phyloP scores from a whole-genome alignment of 2,329 filamentous ascomycete species.

The Phoma sp. region DNA sequence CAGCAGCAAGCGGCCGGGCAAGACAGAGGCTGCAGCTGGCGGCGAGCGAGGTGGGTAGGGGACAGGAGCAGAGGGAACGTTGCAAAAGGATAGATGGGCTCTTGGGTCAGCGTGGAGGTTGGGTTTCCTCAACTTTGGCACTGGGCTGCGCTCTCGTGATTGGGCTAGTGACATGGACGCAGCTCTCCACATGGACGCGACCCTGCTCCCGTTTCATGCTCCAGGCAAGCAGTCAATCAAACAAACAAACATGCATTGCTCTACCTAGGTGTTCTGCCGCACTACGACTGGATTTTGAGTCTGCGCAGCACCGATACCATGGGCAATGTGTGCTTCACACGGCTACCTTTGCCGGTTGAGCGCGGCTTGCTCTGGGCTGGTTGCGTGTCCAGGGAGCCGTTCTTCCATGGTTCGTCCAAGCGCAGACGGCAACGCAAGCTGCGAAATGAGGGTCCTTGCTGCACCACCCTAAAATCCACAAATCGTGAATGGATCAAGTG shows the following conservation, averaged over 20 bases:
- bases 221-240: background rate
- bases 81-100: slow-evolving; percentile 18
- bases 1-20: slow-evolving; percentile 3
- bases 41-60: background rate
- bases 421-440: slow-evolving; percentile 13
- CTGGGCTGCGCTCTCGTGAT: slow-evolving; percentile 17
- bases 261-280: too few relatives aligned
- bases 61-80: background rate
- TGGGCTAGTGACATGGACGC: slow-evolving; percentile 14
- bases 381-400: slow-evolving; percentile 4
- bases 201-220: slow-evolving; percentile 18
- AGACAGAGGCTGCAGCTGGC: slow-evolving; percentile 3
- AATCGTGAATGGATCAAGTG: background rate
- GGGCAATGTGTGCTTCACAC: background rate
- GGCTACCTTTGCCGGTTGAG: slow-evolving; percentile 9
- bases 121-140: slow-evolving; percentile 19
- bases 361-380: slow-evolving; percentile 5
- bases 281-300: background rate
- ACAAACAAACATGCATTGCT: too few relatives aligned
- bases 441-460: slow-evolving; percentile 16
- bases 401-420: slow-evolving; percentile 8
- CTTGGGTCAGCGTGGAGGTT: slow-evolving; percentile 17
- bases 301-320: background rate
- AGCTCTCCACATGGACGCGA: slow-evolving; percentile 18
- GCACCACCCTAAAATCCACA: slow-evolving; percentile 5